phyloP scores from a whole-genome alignment of 805 yeast species.

The Kuraishia capsulata region DNA sequence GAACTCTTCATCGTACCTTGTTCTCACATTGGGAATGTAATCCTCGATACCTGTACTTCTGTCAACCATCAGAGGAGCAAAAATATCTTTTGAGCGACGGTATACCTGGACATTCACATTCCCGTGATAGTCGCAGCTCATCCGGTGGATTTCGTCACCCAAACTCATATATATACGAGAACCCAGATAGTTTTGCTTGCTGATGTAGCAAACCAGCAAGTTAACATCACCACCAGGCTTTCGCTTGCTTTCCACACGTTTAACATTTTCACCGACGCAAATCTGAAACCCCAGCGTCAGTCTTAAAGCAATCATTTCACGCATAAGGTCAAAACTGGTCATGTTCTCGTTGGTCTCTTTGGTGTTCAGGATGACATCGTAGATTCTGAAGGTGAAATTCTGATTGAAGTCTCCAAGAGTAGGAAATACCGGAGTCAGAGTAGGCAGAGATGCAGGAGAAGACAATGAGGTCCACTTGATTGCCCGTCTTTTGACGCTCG shows the following conservation, averaged over 20 bases:
- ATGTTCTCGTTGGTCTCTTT: constrained; percentile 44
- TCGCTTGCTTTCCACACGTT: constrained; percentile 53
- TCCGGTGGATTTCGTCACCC: constrained; percentile 79
- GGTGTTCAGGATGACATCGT: constrained; percentile 59
- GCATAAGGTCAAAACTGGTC: constrained; percentile 53
- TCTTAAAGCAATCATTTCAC: constrained; percentile 82
- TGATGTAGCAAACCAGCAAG: constrained; percentile 48
- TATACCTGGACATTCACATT: constrained; percentile 75
- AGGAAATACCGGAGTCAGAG: constrained; percentile 75
- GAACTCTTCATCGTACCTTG: constrained; percentile 68
- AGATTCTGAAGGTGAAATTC: constrained; percentile 75
- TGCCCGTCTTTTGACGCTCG: constrained; percentile 49
- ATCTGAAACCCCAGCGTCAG: constrained; percentile 85
- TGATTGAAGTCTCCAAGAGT: constrained; percentile 53
- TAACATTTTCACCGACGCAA: constrained; percentile 64
- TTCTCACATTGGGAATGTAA: constrained; percentile 54
- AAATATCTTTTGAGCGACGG: constrained; percentile 19
- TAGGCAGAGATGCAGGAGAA: constrained; percentile 89
- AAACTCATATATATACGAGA: constrained; percentile 66
- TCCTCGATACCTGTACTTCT: constrained; percentile 11
- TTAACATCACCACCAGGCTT: constrained; percentile 47
- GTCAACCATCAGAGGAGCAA: constrained; percentile 14
- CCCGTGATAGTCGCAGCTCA: constrained; percentile 64
- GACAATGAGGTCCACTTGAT: constrained; percentile 91
- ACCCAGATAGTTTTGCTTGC: constrained; percentile 36